phyloP scores from a whole-genome alignment of 177 flowering plant species.

The Tripterygium wilfordii region DNA sequence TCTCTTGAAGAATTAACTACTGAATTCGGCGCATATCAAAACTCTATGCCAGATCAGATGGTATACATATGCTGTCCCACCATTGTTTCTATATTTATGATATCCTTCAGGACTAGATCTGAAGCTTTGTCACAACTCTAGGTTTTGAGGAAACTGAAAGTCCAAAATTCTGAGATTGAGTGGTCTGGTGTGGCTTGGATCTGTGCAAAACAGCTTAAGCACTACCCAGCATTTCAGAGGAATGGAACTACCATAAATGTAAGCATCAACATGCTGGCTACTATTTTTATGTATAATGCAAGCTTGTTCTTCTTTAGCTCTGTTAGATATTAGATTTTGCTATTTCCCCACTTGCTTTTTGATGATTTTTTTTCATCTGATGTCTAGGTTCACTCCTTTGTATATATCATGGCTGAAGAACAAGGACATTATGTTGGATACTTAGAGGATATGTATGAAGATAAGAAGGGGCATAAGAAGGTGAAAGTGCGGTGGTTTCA shows the following conservation, averaged over 20 bases:
- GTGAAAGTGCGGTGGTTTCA: constrained; percentile 99
- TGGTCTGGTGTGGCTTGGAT: constrained; percentile 91
- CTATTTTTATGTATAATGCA: too few relatives aligned
- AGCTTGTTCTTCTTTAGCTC: too few relatives aligned
- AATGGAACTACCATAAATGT: constrained; percentile 74
- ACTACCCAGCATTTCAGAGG: constrained; percentile 75
- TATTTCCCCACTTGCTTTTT: too few relatives aligned
- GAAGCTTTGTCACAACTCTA: constrained; percentile 38
- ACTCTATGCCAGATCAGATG: constrained; percentile 12
- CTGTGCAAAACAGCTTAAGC: constrained; percentile 90
- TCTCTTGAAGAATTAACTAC: constrained; percentile 9
- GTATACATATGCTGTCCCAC: constrained; percentile 7
- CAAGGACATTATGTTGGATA: constrained; percentile 77
- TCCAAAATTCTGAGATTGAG: constrained; percentile 51
- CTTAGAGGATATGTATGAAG: constrained; percentile 97
- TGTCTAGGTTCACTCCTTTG: constrained; percentile 87
- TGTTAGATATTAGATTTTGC: too few relatives aligned
- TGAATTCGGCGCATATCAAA: constrained; percentile 1
- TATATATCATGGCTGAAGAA: constrained; percentile 87
- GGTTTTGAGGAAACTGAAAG: constrained; percentile 40
- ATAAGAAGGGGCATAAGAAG: constrained; percentile 82
- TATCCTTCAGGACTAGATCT: not conserved
- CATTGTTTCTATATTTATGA: not conserved
- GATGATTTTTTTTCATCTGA: constrained; percentile 1
- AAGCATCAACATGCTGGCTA: constrained; percentile 32